These are phyloP conservation scores for Arabis alpina DNA, from an alignment of 345 rosid genomes.

Conservation along the genomic window DNA sequence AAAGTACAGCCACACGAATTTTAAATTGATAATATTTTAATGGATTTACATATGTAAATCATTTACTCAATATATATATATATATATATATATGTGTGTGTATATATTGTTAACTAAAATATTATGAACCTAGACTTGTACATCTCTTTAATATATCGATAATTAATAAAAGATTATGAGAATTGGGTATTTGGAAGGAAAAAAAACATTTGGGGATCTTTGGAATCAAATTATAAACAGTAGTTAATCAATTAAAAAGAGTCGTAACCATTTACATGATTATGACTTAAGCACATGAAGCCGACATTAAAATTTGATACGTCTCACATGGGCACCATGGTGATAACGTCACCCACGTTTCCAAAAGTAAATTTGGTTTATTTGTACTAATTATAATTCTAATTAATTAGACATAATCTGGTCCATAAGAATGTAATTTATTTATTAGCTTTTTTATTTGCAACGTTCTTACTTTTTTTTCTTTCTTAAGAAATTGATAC, in stretches of 20 bases:
- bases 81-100: too few species aligned
- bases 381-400: neutral
- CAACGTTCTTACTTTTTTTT: too few species aligned
- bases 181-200: neutral
- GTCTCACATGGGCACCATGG: slow-evolving; percentile 36
- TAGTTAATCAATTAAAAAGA: slow-evolving; percentile 8
- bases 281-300: slow-evolving; percentile 41
- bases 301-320: slow-evolving; percentile 33
- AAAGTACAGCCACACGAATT: too few species aligned
- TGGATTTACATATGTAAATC: too few species aligned
- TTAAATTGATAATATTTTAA: too few species aligned
- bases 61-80: too few species aligned
- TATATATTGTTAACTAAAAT: too few species aligned
- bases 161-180: too few species aligned
- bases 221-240: slow-evolving; percentile 9
- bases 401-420: neutral
- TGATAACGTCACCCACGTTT: slow-evolving; percentile 42
- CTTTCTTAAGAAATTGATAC: slow-evolving; percentile 1
- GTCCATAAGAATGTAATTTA: neutral
- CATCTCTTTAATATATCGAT: too few species aligned
- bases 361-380: slow-evolving; percentile 13
- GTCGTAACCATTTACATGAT: slow-evolving; percentile 35
- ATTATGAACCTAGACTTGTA: too few species aligned
- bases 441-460: neutral
- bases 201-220: neutral